Evolutionary conservation across 371 early-diverging fungal genomes (phyloP).

Genomic region (Zychaea mexicana): DNA sequence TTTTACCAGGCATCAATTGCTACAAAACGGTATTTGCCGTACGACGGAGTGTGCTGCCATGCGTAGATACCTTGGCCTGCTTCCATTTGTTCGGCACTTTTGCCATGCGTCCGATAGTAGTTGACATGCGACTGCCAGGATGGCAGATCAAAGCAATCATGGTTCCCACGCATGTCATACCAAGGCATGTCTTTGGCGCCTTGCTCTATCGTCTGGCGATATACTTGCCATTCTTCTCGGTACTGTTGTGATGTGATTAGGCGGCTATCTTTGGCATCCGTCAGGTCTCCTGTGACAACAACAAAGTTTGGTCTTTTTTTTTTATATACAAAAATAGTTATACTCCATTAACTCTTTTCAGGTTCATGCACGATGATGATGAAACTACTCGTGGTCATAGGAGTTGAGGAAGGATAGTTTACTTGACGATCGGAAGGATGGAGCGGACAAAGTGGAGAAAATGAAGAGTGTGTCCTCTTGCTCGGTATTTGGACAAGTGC

Average conservation of each 20-base stretch:
- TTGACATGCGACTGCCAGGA: constrained; percentile 66
- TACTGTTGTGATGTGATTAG: constrained; percentile 74
- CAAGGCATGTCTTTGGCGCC: constrained; percentile 51
- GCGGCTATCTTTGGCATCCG: constrained; percentile 81
- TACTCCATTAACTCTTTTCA: neutral
- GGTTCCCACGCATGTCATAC: constrained; percentile 88
- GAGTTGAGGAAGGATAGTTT: too few species aligned
- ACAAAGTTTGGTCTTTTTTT: constrained; percentile 75
- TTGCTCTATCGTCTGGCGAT: constrained; percentile 63
- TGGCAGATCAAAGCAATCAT: constrained; percentile 84
- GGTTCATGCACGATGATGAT: neutral
- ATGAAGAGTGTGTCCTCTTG: constrained; percentile 70
- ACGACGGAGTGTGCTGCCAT: constrained; percentile 57
- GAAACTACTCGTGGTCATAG: neutral
- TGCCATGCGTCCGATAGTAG: constrained; percentile 60
- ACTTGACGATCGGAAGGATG: constrained; percentile 64
- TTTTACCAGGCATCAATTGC: constrained; percentile 83
- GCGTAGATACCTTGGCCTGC: constrained; percentile 61
- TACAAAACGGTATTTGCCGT: constrained; percentile 81
- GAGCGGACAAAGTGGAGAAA: constrained; percentile 77
- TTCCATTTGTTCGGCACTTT: constrained; percentile 42
- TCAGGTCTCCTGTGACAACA: constrained; percentile 79
- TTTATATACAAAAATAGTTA: too few species aligned
- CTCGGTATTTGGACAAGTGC: constrained; percentile 76
- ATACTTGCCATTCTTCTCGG: constrained; percentile 82